These are phyloP conservation scores for Ettlia oleoabundans DNA, from an alignment of 139 green algal genomes.

Conservation along the genomic window DNA sequence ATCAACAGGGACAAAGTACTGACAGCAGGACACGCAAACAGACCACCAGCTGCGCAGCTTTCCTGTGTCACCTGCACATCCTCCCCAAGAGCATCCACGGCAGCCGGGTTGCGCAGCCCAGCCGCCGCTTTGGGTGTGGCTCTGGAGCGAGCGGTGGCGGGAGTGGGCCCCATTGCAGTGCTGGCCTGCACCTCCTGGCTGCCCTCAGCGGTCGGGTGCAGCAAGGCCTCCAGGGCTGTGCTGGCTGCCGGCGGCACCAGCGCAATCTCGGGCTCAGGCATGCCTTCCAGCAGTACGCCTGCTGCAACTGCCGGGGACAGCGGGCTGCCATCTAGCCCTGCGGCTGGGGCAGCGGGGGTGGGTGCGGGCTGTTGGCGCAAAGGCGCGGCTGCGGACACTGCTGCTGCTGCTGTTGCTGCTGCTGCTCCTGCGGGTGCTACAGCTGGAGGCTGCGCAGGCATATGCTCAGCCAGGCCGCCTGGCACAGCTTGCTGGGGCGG, in stretches of 20 bases:
- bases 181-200: too few relatives aligned
- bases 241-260: slow-evolving; percentile 1
- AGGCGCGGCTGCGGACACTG: background rate
- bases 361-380: background rate
- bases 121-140: background rate
- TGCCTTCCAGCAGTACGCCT: background rate
- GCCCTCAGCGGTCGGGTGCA: background rate
- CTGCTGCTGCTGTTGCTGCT: background rate
- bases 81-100: slow-evolving; percentile 25
- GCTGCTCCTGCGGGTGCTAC: background rate
- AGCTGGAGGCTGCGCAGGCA: background rate
- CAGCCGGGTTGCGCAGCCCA: slow-evolving; percentile 34
- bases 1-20: background rate
- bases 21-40: too few relatives aligned
- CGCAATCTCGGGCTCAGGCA: slow-evolving; percentile 6
- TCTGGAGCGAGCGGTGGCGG: background rate
- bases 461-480: background rate
- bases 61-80: slow-evolving; percentile 48
- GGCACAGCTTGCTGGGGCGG: background rate
- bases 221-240: slow-evolving; percentile 3
- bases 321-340: background rate
- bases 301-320: too few relatives aligned
- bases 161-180: too few relatives aligned
- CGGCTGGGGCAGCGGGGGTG: too few relatives aligned
- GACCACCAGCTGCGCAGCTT: too few relatives aligned